Evolutionary conservation across 306 rosid genomes (phyloP).

Genomic region (Ormosia emarginata): DNA sequence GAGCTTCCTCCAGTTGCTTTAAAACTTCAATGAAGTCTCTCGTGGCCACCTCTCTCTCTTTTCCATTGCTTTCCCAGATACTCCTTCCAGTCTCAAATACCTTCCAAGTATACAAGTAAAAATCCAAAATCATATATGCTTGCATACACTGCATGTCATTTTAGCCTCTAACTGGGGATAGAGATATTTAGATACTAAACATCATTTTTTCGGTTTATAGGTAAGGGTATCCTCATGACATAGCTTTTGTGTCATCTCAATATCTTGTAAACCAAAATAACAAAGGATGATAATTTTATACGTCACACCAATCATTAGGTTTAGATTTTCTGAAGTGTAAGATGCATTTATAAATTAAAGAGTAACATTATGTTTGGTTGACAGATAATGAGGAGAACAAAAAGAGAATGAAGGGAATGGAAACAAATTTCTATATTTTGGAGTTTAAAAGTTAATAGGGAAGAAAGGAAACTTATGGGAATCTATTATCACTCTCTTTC

Average conservation of each 20-base stretch:
- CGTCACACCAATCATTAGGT: not conserved
- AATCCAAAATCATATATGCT: not conserved
- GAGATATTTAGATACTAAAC: not conserved
- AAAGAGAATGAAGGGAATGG: too few species aligned
- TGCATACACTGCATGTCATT: not conserved
- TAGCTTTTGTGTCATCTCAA: not conserved
- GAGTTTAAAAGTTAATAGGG: too few species aligned
- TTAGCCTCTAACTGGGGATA: not conserved
- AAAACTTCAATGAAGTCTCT: constrained; percentile 54
- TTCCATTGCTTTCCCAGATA: constrained; percentile 59
- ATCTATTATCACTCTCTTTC: too few species aligned
- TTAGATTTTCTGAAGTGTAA: not conserved
- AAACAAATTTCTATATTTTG: too few species aligned
- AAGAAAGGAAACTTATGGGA: too few species aligned
- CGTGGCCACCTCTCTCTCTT: constrained; percentile 49
- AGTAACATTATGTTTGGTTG: too few species aligned
- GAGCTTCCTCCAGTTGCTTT: constrained; percentile 52
- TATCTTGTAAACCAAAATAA: not conserved
- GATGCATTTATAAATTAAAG: not conserved
- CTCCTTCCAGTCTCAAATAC: constrained; percentile 42
- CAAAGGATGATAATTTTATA: not conserved
- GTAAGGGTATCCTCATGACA: not conserved
- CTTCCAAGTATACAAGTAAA: constrained; percentile 19
- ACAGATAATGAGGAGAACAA: too few species aligned
- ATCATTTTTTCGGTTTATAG: not conserved